These are phyloP conservation scores for Boeremia lycopersici DNA, from an alignment of 2,329 filamentous ascomycete genomes.

Conservation along the genomic window DNA sequence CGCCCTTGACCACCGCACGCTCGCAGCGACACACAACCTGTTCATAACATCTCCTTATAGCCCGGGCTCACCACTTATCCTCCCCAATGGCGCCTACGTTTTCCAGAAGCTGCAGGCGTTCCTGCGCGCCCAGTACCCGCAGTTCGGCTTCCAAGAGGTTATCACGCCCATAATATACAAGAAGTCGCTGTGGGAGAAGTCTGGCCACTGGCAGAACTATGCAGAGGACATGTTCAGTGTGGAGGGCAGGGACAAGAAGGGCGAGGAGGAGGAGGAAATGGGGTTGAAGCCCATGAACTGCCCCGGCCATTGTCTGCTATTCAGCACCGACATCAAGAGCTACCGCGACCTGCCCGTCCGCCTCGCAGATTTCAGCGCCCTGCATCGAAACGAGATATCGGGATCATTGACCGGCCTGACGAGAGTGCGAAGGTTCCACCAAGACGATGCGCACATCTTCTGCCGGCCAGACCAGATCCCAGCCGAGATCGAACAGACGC, in stretches of 20 bases:
- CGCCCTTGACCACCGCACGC: conserved; percentile 56
- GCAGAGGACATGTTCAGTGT: conserved; percentile 92
- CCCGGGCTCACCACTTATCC: conserved; percentile 83
- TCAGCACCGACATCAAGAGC: conserved; percentile 72
- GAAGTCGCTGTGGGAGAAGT: conserved; percentile 82
- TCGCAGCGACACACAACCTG: conserved; percentile 68
- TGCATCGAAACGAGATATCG: conserved; percentile 86
- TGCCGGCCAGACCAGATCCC: conserved; percentile 78
- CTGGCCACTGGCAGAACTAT: conserved; percentile 88
- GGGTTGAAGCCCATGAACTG: conserved; percentile 94
- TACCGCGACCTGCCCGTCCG: conserved; percentile 83
- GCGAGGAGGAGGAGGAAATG: conserved; percentile 71
- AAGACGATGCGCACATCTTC: conserved; percentile 92
- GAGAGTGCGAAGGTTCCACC: conserved; percentile 83
- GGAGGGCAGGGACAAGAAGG: conserved; percentile 58
- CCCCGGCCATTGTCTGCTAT: conserved; percentile 85
- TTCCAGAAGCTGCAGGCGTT: conserved; percentile 85
- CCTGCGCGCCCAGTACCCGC: conserved; percentile 80
- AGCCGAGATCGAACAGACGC: conserved; percentile 72
- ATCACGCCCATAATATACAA: conserved; percentile 92
- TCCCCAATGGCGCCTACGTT: conserved; percentile 79
- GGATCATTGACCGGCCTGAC: conserved; percentile 82
- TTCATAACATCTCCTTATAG: conserved; percentile 81
- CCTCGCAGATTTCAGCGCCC: conserved; percentile 83
- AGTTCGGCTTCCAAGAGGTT: conserved; percentile 86